Evolutionary conservation across 1,284 basidiomycete genomes (phyloP).

Genomic region (Vanrija sp.): DNA sequence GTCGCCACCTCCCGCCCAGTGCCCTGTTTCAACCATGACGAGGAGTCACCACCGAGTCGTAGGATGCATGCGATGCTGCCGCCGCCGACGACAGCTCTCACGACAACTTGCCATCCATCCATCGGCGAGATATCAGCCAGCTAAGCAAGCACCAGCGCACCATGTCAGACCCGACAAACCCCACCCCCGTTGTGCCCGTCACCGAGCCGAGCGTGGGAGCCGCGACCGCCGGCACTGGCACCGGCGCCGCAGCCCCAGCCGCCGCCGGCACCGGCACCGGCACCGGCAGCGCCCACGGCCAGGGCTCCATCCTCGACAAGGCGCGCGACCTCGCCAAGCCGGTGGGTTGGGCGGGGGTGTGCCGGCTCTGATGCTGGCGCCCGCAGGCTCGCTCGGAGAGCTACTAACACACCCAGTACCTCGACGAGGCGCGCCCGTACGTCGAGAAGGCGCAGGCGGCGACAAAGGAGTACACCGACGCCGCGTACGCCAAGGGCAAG

Average conservation of each 20-base stretch:
- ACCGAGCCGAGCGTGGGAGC: not conserved
- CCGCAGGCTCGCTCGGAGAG: too few relatives aligned
- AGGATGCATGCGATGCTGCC: too few relatives aligned
- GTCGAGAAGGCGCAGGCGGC: conserved; percentile 29
- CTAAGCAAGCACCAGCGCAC: not conserved
- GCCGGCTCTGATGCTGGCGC: too few relatives aligned
- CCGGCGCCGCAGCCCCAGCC: not conserved
- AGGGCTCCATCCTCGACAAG: not conserved
- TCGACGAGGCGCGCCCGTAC: conserved; percentile 29
- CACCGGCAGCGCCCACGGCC: not conserved
- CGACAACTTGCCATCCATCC: not conserved
- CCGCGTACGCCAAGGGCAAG: conserved; percentile 38
- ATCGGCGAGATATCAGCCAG: not conserved
- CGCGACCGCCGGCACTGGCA: too few relatives aligned
- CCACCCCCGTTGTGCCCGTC: not conserved
- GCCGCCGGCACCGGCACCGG: not conserved
- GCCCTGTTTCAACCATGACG: not conserved
- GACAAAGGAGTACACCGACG: conserved; percentile 39
- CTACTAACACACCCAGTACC: conserved; percentile 13
- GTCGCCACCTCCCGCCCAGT: not conserved
- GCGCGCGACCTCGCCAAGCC: not conserved
- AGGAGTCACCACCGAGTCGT: not conserved
- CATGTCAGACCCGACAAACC: not conserved
- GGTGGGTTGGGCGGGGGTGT: not conserved
- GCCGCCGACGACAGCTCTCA: too few relatives aligned